These are phyloP conservation scores for Biancaea sappan DNA, from an alignment of 306 rosid genomes.

Conservation along the genomic window DNA sequence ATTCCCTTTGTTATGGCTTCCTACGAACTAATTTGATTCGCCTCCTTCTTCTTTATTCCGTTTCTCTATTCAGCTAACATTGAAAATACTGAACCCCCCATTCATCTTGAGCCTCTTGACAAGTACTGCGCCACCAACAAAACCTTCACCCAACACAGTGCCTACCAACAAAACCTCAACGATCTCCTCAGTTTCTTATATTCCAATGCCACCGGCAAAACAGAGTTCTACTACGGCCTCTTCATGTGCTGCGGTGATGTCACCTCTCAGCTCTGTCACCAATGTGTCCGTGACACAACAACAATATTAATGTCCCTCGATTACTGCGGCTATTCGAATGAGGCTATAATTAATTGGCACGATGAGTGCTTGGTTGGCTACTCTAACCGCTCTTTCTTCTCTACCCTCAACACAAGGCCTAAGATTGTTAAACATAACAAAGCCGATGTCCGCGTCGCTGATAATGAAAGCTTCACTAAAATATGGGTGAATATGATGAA, in stretches of 20 bases:
- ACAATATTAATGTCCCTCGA: too few species aligned
- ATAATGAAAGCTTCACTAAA: slow-evolving; percentile 7
- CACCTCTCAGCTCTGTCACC: neutral
- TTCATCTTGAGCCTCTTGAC: too few species aligned
- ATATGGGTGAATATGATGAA: slow-evolving; percentile 25
- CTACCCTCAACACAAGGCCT: slow-evolving; percentile 7
- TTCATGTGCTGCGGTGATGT: slow-evolving; percentile 42
- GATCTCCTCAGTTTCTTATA: slow-evolving; percentile 35
- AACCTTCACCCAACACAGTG: too few species aligned
- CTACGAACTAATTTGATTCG: too few species aligned
- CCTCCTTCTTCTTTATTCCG: too few species aligned
- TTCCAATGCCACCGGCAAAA: slow-evolving; percentile 31
- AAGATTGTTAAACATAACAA: neutral
- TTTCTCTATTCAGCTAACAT: too few species aligned
- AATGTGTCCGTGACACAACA: slow-evolving; percentile 23
- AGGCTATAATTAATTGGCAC: slow-evolving; percentile 31
- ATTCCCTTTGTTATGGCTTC: too few species aligned
- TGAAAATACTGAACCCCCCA: too few species aligned
- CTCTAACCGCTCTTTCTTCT: slow-evolving; percentile 27
- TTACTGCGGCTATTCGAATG: slow-evolving; percentile 11
- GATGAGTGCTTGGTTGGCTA: slow-evolving; percentile 41
- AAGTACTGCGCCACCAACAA: too few species aligned
- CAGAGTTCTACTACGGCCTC: slow-evolving; percentile 27
- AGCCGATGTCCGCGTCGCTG: slow-evolving; percentile 6
- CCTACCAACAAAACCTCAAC: slow-evolving; percentile 10